These are phyloP conservation scores for Eimeria falciformis DNA, from an alignment of 169 alveolate genomes.

Conservation along the genomic window DNA sequence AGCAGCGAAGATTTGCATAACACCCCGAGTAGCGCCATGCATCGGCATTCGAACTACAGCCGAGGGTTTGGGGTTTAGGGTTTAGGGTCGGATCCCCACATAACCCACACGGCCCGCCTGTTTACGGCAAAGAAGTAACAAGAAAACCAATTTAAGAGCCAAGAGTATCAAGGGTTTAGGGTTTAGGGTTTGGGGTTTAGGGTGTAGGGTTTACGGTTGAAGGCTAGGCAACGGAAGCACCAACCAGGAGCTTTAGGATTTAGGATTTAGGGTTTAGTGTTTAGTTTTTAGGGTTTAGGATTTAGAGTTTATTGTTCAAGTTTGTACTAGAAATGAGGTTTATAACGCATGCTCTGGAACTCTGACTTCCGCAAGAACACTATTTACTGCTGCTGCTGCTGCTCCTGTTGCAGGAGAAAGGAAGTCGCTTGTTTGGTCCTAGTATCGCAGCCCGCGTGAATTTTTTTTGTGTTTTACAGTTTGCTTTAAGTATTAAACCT, in stretches of 20 bases:
- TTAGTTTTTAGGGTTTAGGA: background rate
- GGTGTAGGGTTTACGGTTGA: background rate
- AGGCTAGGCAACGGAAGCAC: background rate
- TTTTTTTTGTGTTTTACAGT: background rate
- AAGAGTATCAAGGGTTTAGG: background rate
- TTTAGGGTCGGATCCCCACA: background rate
- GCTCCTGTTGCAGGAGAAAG: conserved; percentile 5
- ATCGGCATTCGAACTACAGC: background rate
- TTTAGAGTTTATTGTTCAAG: background rate
- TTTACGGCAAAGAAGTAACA: too few species aligned
- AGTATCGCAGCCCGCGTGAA: background rate
- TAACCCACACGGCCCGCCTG: too few species aligned
- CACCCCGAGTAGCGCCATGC: background rate
- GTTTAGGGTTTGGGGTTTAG: background rate
- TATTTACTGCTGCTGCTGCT: conserved; percentile 11
- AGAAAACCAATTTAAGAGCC: too few species aligned
- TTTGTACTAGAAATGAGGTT: background rate
- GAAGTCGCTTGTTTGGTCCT: background rate
- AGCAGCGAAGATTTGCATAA: background rate
- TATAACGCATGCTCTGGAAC: background rate
- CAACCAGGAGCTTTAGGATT: background rate
- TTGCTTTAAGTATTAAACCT: background rate
- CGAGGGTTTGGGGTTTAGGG: background rate
- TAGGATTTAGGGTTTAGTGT: background rate
- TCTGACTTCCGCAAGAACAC: background rate